These are phyloP conservation scores for barley (Hordeum vulgare) DNA, from an alignment of 176 grass and related monocot genomes.

Conservation along the genomic window MorexV3_pseudomolecules_assembly NC_058520.1:382294998-382295497, in stretches of 20 bases:
- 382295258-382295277: slow-evolving; percentile 67
- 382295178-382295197: slow-evolving; percentile 33
- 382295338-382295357: slow-evolving; percentile 79
- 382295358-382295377: slow-evolving; percentile 93
- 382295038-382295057: background rate
- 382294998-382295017: background rate
- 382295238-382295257: slow-evolving; percentile 76
- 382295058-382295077: slow-evolving; percentile 10
- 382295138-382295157: background rate
- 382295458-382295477: background rate
- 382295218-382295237: slow-evolving; percentile 69
- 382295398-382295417: slow-evolving; percentile 71
- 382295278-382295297: slow-evolving; percentile 76
- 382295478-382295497: background rate
- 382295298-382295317: slow-evolving; percentile 72
- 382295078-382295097: background rate
- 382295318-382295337: slow-evolving; percentile 38
- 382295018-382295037: background rate
- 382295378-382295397: slow-evolving; percentile 70
- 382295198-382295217: slow-evolving; percentile 63
- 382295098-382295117: background rate
- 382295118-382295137: background rate
- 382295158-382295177: background rate
- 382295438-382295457: background rate
- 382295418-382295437: background rate